Conservation (phyloP, 1,284 basidiomycete genomes). For the Puccinia coronata region DNA sequence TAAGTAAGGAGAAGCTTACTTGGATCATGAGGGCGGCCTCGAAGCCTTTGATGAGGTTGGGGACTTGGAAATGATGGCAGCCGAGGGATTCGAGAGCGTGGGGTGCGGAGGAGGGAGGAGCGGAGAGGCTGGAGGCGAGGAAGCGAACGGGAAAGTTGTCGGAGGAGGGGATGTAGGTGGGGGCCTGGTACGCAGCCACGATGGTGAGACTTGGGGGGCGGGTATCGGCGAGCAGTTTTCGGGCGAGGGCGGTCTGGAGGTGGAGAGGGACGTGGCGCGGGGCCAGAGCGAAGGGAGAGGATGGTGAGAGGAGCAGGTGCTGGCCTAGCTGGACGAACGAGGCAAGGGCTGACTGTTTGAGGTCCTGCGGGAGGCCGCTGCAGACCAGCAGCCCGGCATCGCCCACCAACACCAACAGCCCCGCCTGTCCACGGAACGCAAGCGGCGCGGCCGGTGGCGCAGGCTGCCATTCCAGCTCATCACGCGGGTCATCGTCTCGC, state of each 20-base stretch:
- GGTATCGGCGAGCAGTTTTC: background rate
- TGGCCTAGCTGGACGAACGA: background rate
- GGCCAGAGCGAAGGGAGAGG: background rate
- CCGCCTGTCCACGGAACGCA: background rate
- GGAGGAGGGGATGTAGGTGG: constrained; percentile 17
- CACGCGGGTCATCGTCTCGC: background rate
- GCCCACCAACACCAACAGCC: constrained; percentile 2
- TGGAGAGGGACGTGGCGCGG: constrained; percentile 18
- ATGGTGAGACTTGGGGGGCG: constrained; percentile 1
- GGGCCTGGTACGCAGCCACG: constrained; percentile 7
- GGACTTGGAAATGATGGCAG: constrained; percentile 19
- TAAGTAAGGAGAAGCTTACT: constrained; percentile 9
- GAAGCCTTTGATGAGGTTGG: constrained; percentile 33
- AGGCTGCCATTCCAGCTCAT: background rate
- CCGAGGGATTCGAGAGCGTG: background rate
- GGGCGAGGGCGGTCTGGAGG: constrained; percentile 3
- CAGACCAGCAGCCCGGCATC: constrained; percentile 17
- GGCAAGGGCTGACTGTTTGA: no score
- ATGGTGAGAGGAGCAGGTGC: background rate
- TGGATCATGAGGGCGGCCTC: constrained; percentile 33
- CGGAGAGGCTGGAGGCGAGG: background rate
- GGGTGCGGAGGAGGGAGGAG: background rate
- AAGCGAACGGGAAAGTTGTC: constrained; percentile 7
- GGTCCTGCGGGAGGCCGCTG: background rate
- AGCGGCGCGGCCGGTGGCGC: background rate